Evolutionary conservation across 768 basidiomycete species (phyloP).

Genomic region (Hebeloma cylindrosporum): DNA sequence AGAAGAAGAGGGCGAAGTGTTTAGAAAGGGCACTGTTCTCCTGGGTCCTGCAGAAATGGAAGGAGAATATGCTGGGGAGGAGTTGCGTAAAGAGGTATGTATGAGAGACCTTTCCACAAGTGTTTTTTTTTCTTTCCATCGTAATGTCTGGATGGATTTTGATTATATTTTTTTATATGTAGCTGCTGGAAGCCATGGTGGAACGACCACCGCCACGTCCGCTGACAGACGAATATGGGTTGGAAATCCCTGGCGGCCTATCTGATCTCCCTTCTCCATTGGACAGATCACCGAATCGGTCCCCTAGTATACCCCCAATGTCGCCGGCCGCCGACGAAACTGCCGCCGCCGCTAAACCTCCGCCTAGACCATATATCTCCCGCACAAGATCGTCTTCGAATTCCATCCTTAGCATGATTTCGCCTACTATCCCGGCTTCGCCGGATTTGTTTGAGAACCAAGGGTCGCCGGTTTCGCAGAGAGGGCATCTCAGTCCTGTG

Average conservation of each 20-base stretch:
- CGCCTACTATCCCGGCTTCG: constrained; percentile 29
- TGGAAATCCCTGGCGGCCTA: constrained; percentile 34
- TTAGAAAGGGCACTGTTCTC: constrained; percentile 84
- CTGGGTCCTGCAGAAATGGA: constrained; percentile 87
- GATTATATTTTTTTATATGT: neutral
- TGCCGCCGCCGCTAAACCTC: constrained; percentile 36
- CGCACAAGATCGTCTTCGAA: constrained; percentile 53
- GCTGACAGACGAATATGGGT: constrained; percentile 59
- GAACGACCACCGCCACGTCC: constrained; percentile 80
- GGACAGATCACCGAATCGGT: constrained; percentile 13
- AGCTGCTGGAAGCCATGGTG: constrained; percentile 86
- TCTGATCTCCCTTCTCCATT: constrained; percentile 9
- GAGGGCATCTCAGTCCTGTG: constrained; percentile 18
- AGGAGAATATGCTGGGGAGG: constrained; percentile 85
- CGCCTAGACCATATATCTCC: constrained; percentile 60
- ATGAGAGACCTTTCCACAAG: constrained; percentile 4
- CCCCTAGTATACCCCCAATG: constrained; percentile 24
- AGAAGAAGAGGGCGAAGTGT: constrained; percentile 95
- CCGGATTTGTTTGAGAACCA: constrained; percentile 12
- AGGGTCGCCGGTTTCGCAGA: constrained; percentile 10
- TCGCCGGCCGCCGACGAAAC: constrained; percentile 31
- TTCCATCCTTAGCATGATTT: constrained; percentile 40
- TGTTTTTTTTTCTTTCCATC: constrained; percentile 1
- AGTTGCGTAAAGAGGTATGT: constrained; percentile 75
- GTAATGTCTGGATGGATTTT: neutral